Evolutionary conservation across 306 rosid genomes (phyloP), one percentile per base, ranked within the genome.

Genomic region (Adenanthera pavonina): DNA sequence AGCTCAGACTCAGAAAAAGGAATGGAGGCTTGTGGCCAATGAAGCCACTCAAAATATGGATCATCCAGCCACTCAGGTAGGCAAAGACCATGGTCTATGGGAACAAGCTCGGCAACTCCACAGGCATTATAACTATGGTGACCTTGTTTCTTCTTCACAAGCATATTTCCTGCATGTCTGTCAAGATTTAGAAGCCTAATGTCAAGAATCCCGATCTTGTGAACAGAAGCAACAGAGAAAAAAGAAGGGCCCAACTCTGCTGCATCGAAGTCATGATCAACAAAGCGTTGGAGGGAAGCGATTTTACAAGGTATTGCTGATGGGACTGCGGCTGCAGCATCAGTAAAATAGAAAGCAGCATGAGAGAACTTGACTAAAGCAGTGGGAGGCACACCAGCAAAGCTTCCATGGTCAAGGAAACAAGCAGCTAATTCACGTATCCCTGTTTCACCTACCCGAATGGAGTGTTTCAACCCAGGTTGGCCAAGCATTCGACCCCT

Each of bases 41-140:
- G 99, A 80, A 95, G 83, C 99, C 99, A 93, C 81, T 95, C 99
- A 36, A 93, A 95, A 80, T 95, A 95, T 14, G 97, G 99, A 81
- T 93, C 99, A 72, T 93, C 99, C 4, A 95, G 83, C 95, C 97
- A 93, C 84, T 95, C 99, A 9, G 97, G 99, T 15, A 95, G 91
- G 84, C 97, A 95, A 75, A 95, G 90, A 14, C 99, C 99, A 66
- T 95, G 99, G 80, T 95, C 99, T 46, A 95, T 93, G 0, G 99
- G 99, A 74, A 93, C 94, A 76, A 95, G 97, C 57, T 93, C 94
- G 19, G 87, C 80, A 53, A 16, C 84, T 38, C 88, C 90, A 52
- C 62, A 73, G 40, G 65, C 80, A 77, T 68, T 43, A 68, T 71
- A 76, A 51, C 59, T 75, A 3, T 52, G 69, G 0, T 41, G 66